These are phyloP conservation scores for Pseudocercospora fuligena DNA, from an alignment of 2,329 filamentous ascomycete species.

Conservation along the genomic window DNA sequence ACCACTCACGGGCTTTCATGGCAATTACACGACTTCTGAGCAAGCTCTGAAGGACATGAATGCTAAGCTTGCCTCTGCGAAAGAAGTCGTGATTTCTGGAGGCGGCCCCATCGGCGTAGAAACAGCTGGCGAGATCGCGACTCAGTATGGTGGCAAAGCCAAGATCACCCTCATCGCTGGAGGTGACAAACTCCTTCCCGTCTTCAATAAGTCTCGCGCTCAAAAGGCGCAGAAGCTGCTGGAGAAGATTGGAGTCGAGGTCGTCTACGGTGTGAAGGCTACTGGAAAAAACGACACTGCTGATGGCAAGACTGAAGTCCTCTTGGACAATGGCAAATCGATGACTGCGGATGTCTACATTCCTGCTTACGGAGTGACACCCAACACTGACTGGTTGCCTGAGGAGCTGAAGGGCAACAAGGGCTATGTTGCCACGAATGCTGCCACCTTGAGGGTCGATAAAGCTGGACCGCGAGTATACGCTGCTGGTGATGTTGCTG, in stretches of 20 bases:
- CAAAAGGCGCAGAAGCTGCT: conserved; percentile 53
- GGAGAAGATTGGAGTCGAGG: conserved; percentile 51
- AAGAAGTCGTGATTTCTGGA: conserved; percentile 43
- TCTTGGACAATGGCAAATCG: conserved; percentile 53
- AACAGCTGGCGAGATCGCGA: conserved; percentile 44
- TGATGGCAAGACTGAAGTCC: conserved; percentile 49
- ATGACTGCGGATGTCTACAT: conserved; percentile 59
- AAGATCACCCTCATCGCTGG: conserved; percentile 54
- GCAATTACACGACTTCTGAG: conserved; percentile 39
- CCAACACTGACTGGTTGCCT: conserved; percentile 60
- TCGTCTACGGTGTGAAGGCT: conserved; percentile 38
- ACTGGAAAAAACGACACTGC: conserved; percentile 36
- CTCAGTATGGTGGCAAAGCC: conserved; percentile 44
- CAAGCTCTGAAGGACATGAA: conserved; percentile 41
- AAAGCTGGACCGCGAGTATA: conserved; percentile 53
- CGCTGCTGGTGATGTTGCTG: conserved; percentile 53
- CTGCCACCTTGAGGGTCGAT: conserved; percentile 52
- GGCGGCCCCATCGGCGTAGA: conserved; percentile 47
- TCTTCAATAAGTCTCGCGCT: conserved; percentile 47
- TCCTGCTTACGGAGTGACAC: conserved; percentile 56
- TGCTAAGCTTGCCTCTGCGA: conserved; percentile 40
- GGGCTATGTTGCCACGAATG: conserved; percentile 57
- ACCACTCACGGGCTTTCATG: conserved; percentile 51
- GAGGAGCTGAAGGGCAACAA: conserved; percentile 46
- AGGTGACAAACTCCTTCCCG: conserved; percentile 46